Base-by-base conservation (phyloP, 2,329 filamentous ascomycete genomes). In the Akanthomyces lecanii region DNA sequence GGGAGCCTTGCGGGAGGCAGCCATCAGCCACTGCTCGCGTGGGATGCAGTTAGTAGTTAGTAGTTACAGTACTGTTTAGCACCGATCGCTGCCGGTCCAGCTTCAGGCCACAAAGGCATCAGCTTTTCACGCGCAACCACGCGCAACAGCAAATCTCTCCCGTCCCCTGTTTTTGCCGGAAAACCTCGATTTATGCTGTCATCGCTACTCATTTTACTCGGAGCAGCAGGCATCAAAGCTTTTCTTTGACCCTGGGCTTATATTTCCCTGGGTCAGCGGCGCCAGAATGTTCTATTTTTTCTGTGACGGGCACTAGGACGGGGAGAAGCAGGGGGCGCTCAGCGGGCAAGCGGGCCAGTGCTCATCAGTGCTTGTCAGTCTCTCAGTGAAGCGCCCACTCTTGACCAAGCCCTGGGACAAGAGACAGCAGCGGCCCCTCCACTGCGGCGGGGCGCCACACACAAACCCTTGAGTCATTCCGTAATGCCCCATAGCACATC, bases 221-320 rank as follows among this genome's bases (percentile, higher is more conserved):
- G 18, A 53, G 8, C n/a, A 44, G 36, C 33, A 5, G 21, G 4
- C 33, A 56, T 33, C 53, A 42, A 18, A 51, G 48, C 25, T 23
- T 53, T 28, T 61, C 44, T 42, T 30, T 7, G 28, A 25, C 48
- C 47, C 36, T 42, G 21, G n/a, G 5, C 56, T 51, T 18, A 36
- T 47, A 16, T 42, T 52, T 42, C 14, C 23, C 47, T 60, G 14
- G 55, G 48, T 53, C 38, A 45, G 36, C 36, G 47, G 28, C 58
- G 18, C 58, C 58, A 61, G 58, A 61, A 61, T 53, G 58, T 61
- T 61, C 58, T 45, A 45, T 53, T 53, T 44, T 44, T 53, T 45
- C 25, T 45, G 8, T 45, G 53, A 33, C 38, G 33, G 40, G 21
- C 21, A 45, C 8, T 36, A 10, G 33, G 28, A 21, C 18, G 25